A percentile compares a stretch with the other conserved stretches of the same genome.
phyloP scores from a whole-genome alignment of 805 yeast genomes.

The Nakazawaea sp. region DNA sequence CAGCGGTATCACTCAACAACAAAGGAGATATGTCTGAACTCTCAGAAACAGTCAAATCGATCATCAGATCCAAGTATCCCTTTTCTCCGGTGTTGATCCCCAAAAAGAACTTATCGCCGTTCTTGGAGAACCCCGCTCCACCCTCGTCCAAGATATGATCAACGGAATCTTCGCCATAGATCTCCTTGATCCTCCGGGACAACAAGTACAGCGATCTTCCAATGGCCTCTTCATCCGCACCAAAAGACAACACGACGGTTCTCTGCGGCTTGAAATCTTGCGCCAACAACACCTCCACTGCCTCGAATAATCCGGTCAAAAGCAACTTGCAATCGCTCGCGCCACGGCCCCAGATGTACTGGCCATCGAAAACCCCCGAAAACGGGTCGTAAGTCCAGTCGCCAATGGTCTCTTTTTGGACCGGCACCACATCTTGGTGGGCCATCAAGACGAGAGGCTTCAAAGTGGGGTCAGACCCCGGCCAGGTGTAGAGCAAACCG shows the following conservation, averaged over 20 bases:
- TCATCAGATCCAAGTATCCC: constrained; percentile 38
- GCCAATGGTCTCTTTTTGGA: constrained; percentile 45
- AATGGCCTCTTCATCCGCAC: constrained; percentile 71
- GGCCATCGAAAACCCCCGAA: constrained; percentile 56
- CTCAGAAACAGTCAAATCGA: constrained; percentile 65
- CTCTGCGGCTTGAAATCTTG: constrained; percentile 54
- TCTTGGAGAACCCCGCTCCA: constrained; percentile 28
- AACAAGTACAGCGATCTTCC: constrained; percentile 58
- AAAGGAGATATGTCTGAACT: constrained; percentile 79
- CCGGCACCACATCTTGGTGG: constrained; percentile 77
- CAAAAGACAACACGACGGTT: constrained; percentile 56
- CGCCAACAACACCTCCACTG: constrained; percentile 46
- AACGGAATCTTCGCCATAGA: constrained; percentile 52
- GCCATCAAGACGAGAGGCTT: constrained; percentile 66
- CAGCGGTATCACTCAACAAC: constrained; percentile 69
- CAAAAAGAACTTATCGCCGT: constrained; percentile 43
- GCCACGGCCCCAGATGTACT: constrained; percentile 67
- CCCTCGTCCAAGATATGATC: constrained; percentile 71
- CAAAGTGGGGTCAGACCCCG: constrained; percentile 42
- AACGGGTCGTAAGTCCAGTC: constrained; percentile 67
- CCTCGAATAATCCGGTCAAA: constrained; percentile 56
- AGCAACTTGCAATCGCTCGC: constrained; percentile 64
- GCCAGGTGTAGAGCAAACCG: constrained; percentile 57
- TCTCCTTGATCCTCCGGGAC: constrained; percentile 35
- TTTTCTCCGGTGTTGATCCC: constrained; percentile 55